Base-by-base conservation (phyloP, 1,284 basidiomycete genomes). In the Leucoagaricus sp. region DNA sequence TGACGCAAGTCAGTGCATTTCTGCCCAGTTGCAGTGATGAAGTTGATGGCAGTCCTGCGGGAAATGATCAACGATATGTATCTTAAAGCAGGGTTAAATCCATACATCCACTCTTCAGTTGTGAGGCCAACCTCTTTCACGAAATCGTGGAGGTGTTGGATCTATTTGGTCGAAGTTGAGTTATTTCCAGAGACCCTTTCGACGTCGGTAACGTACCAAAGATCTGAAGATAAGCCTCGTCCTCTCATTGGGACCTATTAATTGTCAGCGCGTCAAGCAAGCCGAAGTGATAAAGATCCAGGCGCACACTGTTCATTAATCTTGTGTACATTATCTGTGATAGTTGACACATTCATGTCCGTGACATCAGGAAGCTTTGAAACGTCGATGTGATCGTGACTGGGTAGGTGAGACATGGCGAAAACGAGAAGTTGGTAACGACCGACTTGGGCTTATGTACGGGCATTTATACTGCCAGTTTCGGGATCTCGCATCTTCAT, bases 91-190 rank as follows among this genome's bases (percentile, higher is more conserved):
- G 19, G 9, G 41, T n/a, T 13, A 8, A 21, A 13, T 21, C 26
- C 40, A 2, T 61, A 78, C 77, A 91, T 88, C 93, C 93, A 95
- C 75, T 95, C 93, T 7, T 93, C 87, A 0, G 86, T 87, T 8
- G 90, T 91, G 49, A 94, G 70, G 57, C 84, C 63, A 0, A 87
- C 88, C 69, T 94, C 91, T 49, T 79, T 80, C 17, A 89, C 75
- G 64, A 91, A 91, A 33, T 81, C 78, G 66, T 93, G 91, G 1
- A 93, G 62, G 65, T 93, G 88, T 47, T 75, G 73, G 42, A 87
- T 60, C 73, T 75, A 26, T 12, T 38, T 29, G 15, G 25, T 29
- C 34, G 29, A 4, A n/a, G 28, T 25, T 13, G 2, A 25, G 15
- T 12, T 15, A 0, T 29, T 17, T 26, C 42, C n/a, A 41, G 21